Conservation (phyloP, 352 stramenopile species). For the Aphanomyces astaci region DNA sequence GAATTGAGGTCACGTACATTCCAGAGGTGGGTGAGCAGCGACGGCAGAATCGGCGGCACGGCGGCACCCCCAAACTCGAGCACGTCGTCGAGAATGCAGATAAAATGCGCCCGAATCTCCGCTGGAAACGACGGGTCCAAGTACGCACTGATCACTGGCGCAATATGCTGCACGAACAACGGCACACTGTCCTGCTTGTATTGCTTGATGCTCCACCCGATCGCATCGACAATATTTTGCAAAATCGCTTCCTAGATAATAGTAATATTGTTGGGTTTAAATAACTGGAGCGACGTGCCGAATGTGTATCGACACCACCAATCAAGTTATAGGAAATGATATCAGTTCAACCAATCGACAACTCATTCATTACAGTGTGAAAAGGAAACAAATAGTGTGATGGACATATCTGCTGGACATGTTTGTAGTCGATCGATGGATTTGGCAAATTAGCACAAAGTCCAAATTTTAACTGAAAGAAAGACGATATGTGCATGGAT, state of each 20-base stretch:
- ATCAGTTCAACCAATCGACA: too few relatives aligned
- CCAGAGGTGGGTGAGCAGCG: constrained; percentile 58
- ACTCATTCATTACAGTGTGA: too few relatives aligned
- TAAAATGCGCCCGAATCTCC: constrained; percentile 67
- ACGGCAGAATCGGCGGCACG: constrained; percentile 61
- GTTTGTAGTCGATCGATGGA: too few relatives aligned
- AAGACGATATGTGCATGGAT: too few relatives aligned
- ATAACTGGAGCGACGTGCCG: too few relatives aligned
- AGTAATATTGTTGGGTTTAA: too few relatives aligned
- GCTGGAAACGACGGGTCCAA: constrained; percentile 45
- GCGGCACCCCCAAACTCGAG: constrained; percentile 72
- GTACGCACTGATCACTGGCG: constrained; percentile 59
- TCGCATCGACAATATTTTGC: constrained; percentile 62
- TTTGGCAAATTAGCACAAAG: too few relatives aligned
- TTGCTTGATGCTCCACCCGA: constrained; percentile 80
- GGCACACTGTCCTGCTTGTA: constrained; percentile 72
- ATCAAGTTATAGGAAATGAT: too few relatives aligned
- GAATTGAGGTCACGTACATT: constrained; percentile 16
- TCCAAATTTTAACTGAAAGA: too few relatives aligned
- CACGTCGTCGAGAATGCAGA: constrained; percentile 85
- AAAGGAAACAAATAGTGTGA: too few relatives aligned
- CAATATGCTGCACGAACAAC: constrained; percentile 57
- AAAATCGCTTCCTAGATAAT: constrained; percentile 24
- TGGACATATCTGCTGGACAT: too few relatives aligned
- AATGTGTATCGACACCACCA: too few relatives aligned